Evolutionary conservation across 805 yeast genomes (phyloP), one percentile per base, ranked within the genome.

Genomic region (Yarrowia deformans): DNA sequence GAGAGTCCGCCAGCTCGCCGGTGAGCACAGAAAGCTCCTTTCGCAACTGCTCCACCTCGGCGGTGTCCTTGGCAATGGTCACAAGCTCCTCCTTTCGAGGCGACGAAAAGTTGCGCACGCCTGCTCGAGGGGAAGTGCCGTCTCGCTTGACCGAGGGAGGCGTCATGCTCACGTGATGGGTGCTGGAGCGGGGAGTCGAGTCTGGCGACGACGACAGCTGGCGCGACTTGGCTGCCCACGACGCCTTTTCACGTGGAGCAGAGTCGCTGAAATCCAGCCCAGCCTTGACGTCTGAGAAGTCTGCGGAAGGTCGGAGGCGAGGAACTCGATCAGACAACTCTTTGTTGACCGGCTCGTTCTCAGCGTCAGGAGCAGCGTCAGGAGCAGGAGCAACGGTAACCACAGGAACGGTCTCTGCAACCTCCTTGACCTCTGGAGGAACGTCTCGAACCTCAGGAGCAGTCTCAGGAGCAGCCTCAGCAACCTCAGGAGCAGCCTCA

Each of bases 1-100:
- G 71, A 5, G 80, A 71, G 69, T 79, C 81, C 13, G 79, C 79
- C 32, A 79, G 75, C 70, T 79, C 81, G 32, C 75, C 71, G 1
- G 80, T 75, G 18, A 79, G 75, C n/a, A 77, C 71, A 16, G 78
- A 71, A 23, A 79, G 71, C 54, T 79, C 81, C 23, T 77, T 76
- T 56, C 76, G 71, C 13, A 78, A 73, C 35, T 72, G 56, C 50
- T 61, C 56, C 3, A 63, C 56, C 56, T 63, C 68, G 8, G 37
- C 42, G n/a, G 52, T 45, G 19, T 60, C 66, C 42, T 60, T 60
- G 39, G 52, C 66, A 45, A 60, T 67, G 63, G 75, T 72, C 67
- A 72, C 67, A 13, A 61, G 70, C 45, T 73, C 70, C 49, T 73
- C 75, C 19, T 68, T 58, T 37, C 70, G 63, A 35, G 70, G 68